A percentile compares a stretch with the other conserved stretches of the same genome.
Conservation (phyloP, 306 rosid species). For the Quercus wislizeni region DNA sequence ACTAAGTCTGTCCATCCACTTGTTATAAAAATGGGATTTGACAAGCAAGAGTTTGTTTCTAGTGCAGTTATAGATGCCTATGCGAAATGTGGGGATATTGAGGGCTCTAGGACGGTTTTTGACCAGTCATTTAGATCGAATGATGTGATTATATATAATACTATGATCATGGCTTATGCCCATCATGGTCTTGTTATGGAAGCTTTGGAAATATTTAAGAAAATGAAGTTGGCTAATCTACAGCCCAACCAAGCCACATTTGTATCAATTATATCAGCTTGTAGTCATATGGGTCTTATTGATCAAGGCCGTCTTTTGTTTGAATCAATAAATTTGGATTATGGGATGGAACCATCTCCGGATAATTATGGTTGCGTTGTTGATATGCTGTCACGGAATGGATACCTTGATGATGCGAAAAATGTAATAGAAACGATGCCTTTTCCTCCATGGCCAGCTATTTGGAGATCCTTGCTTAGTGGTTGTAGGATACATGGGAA, state of each 20-base stretch:
- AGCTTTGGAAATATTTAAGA: conserved; percentile 43
- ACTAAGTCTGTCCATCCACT: conserved; percentile 36
- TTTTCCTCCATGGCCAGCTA: conserved; percentile 55
- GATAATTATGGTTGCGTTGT: conserved; percentile 52
- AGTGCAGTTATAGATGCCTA: conserved; percentile 61
- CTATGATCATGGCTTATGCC: conserved; percentile 56
- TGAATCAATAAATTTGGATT: conserved; percentile 29
- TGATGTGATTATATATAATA: conserved; percentile 48
- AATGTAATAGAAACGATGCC: conserved; percentile 46
- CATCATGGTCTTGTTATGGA: conserved; percentile 44
- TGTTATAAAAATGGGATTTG: conserved; percentile 48
- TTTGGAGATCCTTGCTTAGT: conserved; percentile 53
- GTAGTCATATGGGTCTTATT: conserved; percentile 48
- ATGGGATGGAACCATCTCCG: conserved; percentile 35
- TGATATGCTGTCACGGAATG: conserved; percentile 53
- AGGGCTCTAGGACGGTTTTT: conserved; percentile 32
- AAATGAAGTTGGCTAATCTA: conserved; percentile 35
- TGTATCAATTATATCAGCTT: conserved; percentile 50
- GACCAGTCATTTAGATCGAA: conserved; percentile 22
- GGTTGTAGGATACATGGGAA: conserved; percentile 57
- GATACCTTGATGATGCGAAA: conserved; percentile 47
- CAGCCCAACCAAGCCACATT: conserved; percentile 56
- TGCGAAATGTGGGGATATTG: conserved; percentile 56
- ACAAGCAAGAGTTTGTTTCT: conserved; percentile 36
- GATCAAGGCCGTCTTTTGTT: conserved; percentile 39